Base-by-base conservation (phyloP, 108 stramenopile species). In the Nannochloropsis gaditana region DNA sequence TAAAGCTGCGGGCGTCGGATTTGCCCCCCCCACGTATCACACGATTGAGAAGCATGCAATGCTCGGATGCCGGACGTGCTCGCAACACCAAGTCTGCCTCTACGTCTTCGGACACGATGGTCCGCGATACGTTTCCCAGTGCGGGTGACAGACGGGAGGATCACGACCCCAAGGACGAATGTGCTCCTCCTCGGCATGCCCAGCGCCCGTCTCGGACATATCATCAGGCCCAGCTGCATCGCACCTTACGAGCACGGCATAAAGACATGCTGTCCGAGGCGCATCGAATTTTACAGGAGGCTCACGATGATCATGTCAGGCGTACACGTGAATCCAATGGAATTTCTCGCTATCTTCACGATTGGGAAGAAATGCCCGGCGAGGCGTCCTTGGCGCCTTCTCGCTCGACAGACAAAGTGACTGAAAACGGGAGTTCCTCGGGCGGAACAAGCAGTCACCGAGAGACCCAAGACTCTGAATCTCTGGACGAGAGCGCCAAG, bases 221-320 rank as follows among this genome's bases (percentile, higher is more conserved):
- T 50, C 10, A n/a, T 15, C 59, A 73, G 59, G 59, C 8, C n/a
- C 4, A 73, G 59, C 59, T 73, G 4, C 59, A 73, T n/a, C 59
- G n/a, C 15, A n/a, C 15, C 15, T 4, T 73, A 73, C 59, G 59
- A n/a, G n/a, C 15, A 15, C 59, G 8, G n/a, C 59, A 73, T n/a
- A 4, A 73, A 73, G 59, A 73, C 19, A 73, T 73, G 59, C 59
- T 73, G 59, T n/a, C 59, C 59, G n/a, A 73, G 59, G 59, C 59
- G 59, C 59, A 73, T 73, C 59, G 59, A n/a, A 73, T 8, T 6
- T 73, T 73, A n/a, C n/a, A n/a, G 59, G 59, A 73, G 8, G 59
- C 59, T 6, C 8, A 73, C n/a, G 59, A 73, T n/a, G 59, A 73
- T n/a, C 4, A 73, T n/a, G 19, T n/a, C 15, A 73, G n/a, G 59